Percentiles rank a stretch among this genome's conserved stretches.
Evolutionary conservation across 495 filamentous ascomycete genomes (phyloP).

Genomic region (Talaromyces nanjingensis): DNA sequence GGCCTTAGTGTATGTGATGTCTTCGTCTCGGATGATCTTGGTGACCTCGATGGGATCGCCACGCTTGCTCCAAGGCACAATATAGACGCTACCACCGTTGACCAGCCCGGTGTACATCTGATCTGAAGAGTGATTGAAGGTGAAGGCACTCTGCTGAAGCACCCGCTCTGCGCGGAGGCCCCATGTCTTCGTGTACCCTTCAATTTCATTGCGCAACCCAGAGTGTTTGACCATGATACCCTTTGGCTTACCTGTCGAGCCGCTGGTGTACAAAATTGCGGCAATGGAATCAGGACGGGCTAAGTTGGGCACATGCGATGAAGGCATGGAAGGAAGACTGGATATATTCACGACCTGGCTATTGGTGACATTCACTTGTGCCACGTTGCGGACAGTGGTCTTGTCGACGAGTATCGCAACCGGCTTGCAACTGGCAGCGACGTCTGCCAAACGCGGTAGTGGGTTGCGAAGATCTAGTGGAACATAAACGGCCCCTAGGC

Average conservation of each 20-base stretch:
- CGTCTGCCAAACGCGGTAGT: conserved; percentile 21
- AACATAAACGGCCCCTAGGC: conserved; percentile 42
- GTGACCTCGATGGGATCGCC: conserved; percentile 26
- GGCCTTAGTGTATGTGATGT: conserved; percentile 29
- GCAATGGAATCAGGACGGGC: conserved; percentile 17
- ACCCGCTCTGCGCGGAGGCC: conserved; percentile 19
- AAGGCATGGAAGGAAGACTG: not conserved
- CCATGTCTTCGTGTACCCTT: conserved; percentile 16
- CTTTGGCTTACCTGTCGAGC: conserved; percentile 32
- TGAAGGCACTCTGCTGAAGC: conserved; percentile 36
- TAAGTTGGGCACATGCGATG: not conserved
- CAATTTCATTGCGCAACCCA: conserved; percentile 22
- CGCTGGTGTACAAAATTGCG: conserved; percentile 35
- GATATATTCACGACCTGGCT: conserved; percentile 11
- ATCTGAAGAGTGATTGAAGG: conserved; percentile 30
- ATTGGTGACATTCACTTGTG: conserved; percentile 5
- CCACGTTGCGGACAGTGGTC: conserved; percentile 5
- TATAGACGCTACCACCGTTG: conserved; percentile 26
- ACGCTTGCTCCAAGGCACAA: conserved; percentile 17
- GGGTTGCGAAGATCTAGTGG: conserved; percentile 42
- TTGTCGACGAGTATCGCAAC: conserved; percentile 12
- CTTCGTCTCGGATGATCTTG: conserved; percentile 22
- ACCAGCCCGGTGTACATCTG: conserved; percentile 20
- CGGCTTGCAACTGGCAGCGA: conserved; percentile 18
- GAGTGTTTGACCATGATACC: conserved; percentile 30